Evolutionary conservation across 148 eudicot species (phyloP).

Genomic region (Polygonum maritimum): DNA sequence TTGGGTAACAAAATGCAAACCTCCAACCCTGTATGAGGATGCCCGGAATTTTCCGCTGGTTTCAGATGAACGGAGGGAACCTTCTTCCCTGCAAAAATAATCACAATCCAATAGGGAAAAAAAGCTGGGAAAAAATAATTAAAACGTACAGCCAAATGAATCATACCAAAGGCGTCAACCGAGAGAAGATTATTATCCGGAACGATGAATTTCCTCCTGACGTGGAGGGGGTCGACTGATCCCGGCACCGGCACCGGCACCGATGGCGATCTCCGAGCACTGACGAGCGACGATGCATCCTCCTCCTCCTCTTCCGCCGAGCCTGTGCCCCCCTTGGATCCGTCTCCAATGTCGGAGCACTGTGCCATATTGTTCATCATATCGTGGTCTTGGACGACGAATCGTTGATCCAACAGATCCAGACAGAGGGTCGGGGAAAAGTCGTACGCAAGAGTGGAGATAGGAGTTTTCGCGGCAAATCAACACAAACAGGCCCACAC

Average conservation of each 20-base stretch:
- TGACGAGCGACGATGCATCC: slow-evolving; percentile 33
- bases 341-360: slow-evolving; percentile 23
- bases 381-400: slow-evolving; percentile 23
- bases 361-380: slow-evolving; percentile 49
- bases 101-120: not conserved
- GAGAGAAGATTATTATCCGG: slow-evolving; percentile 26
- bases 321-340: not conserved
- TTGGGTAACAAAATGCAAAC: slow-evolving; percentile 16
- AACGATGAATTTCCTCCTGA: slow-evolving; percentile 23
- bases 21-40: slow-evolving; percentile 42
- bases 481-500: slow-evolving; percentile 29
- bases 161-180: slow-evolving; percentile 44
- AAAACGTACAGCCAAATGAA: too few species aligned
- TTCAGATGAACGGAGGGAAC: slow-evolving; percentile 17
- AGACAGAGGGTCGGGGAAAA: not conserved
- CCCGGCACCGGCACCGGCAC: slow-evolving; percentile 25
- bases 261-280: slow-evolving; percentile 28
- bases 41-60: slow-evolving; percentile 43
- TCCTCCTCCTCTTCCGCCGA: slow-evolving; percentile 15
- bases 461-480: slow-evolving; percentile 48
- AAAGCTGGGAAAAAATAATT: too few species aligned
- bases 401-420: slow-evolving; percentile 14
- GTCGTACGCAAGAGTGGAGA: slow-evolving; percentile 12
- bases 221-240: slow-evolving; percentile 2
- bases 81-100: slow-evolving; percentile 48